A percentile compares a stretch with the other conserved stretches of the same genome.
Conservation (phyloP, 148 eudicot genomes). For the Pharnaceum exiguum region DNA sequence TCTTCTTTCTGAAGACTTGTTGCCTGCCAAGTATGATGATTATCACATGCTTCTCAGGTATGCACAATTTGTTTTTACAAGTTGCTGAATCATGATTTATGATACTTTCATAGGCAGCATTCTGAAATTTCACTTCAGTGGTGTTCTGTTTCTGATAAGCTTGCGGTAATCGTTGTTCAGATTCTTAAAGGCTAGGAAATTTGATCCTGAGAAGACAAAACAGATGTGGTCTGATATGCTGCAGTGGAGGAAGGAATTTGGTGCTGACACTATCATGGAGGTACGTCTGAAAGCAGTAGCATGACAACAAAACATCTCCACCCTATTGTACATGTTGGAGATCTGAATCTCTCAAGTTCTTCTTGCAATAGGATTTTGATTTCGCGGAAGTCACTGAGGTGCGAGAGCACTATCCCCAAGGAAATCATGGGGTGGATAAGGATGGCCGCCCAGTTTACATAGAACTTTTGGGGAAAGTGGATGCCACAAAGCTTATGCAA, state of each 20-base stretch:
- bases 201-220: conserved; percentile 40
- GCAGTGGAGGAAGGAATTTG: conserved; percentile 48
- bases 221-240: conserved; percentile 50
- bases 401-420: conserved; percentile 83
- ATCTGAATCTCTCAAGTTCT: background rate
- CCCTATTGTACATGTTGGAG: background rate
- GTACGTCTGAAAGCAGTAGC: conserved; percentile 18
- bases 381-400: conserved; percentile 76
- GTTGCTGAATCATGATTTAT: background rate
- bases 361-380: conserved; percentile 68
- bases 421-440: conserved; percentile 92
- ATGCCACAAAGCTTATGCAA: conserved; percentile 86
- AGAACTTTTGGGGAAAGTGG: conserved; percentile 92
- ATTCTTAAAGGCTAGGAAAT: conserved; percentile 40
- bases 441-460: conserved; percentile 94
- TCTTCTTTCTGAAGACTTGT: conserved; percentile 44
- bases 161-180: conserved; percentile 11
- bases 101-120: background rate
- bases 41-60: conserved; percentile 71
- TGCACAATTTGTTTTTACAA: background rate
- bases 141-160: background rate
- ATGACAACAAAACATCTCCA: background rate
- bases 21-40: conserved; percentile 56
- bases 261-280: conserved; percentile 44
- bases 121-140: background rate